Evolutionary conservation across 257 asterid species (phyloP).

Genomic region (Ilex aquifolium): DNA sequence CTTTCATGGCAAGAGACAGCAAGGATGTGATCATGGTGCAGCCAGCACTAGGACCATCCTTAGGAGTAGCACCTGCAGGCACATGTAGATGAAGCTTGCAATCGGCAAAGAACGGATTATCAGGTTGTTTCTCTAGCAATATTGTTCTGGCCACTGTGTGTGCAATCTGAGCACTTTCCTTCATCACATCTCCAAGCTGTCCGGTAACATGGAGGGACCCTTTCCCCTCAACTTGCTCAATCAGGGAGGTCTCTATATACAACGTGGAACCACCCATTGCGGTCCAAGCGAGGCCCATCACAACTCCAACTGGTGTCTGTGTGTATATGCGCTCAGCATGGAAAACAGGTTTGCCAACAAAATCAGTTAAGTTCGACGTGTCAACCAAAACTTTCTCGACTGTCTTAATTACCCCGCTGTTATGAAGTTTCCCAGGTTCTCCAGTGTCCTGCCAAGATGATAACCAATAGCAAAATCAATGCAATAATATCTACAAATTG

Average conservation of each 20-base stretch:
- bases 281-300: conserved; percentile 99
- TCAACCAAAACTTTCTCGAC: conserved; percentile 62
- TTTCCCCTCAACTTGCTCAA: conserved; percentile 93
- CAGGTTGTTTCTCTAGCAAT: conserved; percentile 70
- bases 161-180: conserved; percentile 97
- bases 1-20: conserved; percentile 80
- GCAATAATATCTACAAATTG: background rate
- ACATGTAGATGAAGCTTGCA: conserved; percentile 95
- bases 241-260: conserved; percentile 66
- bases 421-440: conserved; percentile 34
- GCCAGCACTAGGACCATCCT: conserved; percentile 99
- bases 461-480: background rate
- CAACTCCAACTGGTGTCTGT: conserved; percentile 86
- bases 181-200: conserved; percentile 98
- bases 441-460: conserved; percentile 31
- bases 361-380: conserved; percentile 64
- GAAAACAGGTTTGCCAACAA: conserved; percentile 94
- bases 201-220: conserved; percentile 76
- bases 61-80: conserved; percentile 96
- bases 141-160: conserved; percentile 77
- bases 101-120: conserved; percentile 56
- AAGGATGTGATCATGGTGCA: conserved; percentile 97
- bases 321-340: conserved; percentile 91
- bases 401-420: conserved; percentile 25
- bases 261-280: conserved; percentile 99